Base-by-base conservation (phyloP, 2,329 filamentous ascomycete genomes). In the Pseudocercospora cruenta region DNA sequence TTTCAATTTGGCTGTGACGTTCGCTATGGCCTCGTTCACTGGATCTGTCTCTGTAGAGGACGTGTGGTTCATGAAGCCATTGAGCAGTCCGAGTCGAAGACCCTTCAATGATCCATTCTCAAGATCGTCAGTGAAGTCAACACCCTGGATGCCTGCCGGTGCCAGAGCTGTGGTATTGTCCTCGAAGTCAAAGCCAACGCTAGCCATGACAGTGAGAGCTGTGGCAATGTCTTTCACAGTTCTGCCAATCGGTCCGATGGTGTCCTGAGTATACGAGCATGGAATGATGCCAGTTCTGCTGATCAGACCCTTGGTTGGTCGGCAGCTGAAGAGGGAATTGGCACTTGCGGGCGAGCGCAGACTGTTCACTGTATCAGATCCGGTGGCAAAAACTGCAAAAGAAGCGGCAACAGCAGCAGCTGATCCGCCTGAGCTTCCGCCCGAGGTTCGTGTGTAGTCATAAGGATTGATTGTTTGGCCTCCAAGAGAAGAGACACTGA, bases 391-490 rank as follows among this genome's bases (percentile, higher is more conserved):
- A 0, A 90, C 80, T 1, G 84, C 85, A 63, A 90, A 83, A 22
- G 83, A 86, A 1, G 83, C 80, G 14, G 85, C 87, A 28, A 90
- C 79, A 0, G 86, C 87, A 0, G 86, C 87, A 0, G 86, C 87
- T 0, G 86, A 88, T 0, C 88, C 88, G 10, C 88, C 88, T 31
- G 86, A 88, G 53, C 85, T 88, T 0, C 88, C 88, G 3, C 88
- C 88, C 0, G 88, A 88, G 0, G 88, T 90, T n/a, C 90, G 84
- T 0, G 82, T 82, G 1, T 80, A 75, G 74, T 91, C 88, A 69
- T 92, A 91, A 0, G 88, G 87, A 73, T 90, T 90, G 67, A 86
- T 74, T 0, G 88, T 89, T 75, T 91, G 88, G 0, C 88, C 88
- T 12, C 87, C 87, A 0, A 88, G 74, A 0, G 86, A 89, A 0